Conservation (phyloP, 139 green algal genomes). For the Auxenochlorella pyrenoidosa region DNA sequence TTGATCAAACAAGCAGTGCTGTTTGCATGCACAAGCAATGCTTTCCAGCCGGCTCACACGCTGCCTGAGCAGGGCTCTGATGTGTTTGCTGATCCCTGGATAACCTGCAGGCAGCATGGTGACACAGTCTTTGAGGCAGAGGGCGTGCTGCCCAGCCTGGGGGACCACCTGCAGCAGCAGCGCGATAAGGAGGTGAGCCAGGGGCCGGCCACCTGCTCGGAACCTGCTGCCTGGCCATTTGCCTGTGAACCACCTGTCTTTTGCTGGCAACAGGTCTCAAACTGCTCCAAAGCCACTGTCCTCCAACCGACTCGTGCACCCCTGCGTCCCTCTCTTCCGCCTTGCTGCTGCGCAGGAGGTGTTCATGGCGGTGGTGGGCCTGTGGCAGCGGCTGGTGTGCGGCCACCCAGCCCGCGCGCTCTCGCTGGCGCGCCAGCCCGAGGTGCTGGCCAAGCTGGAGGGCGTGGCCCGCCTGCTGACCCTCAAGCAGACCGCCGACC, state of each 20-base stretch:
- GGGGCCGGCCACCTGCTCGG: not conserved
- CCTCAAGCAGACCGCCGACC: conserved; percentile 73
- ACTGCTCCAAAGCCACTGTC: too few species aligned
- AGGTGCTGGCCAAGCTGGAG: conserved; percentile 66
- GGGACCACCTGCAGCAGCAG: conserved; percentile 34
- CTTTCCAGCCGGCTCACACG: too few species aligned
- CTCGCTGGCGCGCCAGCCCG: conserved; percentile 15
- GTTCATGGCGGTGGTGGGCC: conserved; percentile 57
- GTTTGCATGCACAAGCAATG: too few species aligned
- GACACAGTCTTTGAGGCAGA: conserved; percentile 22
- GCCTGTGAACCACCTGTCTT: not conserved
- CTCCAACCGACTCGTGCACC: too few species aligned
- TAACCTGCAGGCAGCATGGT: not conserved
- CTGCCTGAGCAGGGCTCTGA: not conserved
- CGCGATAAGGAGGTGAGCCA: conserved; percentile 10
- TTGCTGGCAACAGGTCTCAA: too few species aligned
- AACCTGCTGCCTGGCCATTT: not conserved
- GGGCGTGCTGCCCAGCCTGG: conserved; percentile 2
- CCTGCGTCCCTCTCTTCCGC: not conserved
- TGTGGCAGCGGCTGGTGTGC: conserved; percentile 60
- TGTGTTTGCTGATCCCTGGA: not conserved
- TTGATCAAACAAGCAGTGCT: not conserved
- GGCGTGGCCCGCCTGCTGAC: conserved; percentile 75
- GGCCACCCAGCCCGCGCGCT: conserved; percentile 38
- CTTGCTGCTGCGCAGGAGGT: conserved; percentile 54